Evolutionary conservation across 495 filamentous ascomycete genomes (phyloP), one percentile per base, ranked within the genome.

Genomic region (Aspergillus asperescens): DNA sequence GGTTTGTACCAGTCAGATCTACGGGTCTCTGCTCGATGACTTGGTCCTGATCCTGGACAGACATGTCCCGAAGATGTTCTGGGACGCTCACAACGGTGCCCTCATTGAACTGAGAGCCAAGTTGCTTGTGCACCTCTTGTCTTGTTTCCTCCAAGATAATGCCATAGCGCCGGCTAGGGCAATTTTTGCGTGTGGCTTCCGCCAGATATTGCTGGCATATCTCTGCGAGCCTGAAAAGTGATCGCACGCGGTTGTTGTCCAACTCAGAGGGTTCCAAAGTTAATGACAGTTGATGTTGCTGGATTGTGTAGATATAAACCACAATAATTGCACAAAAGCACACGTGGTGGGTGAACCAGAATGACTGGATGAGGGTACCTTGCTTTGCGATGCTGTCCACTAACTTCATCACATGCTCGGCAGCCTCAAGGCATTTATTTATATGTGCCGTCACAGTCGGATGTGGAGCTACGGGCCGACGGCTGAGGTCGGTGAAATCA

Each of bases 301-400:
- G 77, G 43, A 81, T 81, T 0, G 74, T 72, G 50, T 77, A 74
- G 19, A 81, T 78, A 34, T 80, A 79, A 7, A 77, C 67, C 24
- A 79, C 74, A 7, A 78, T 64, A 20, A 78, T 73, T n/a, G 77
- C 78, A 31, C 74, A 79, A 48, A 79, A 81, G 37, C 73, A 75
- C 15, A 77, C 72, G 48, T 78, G 79, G 49, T 79, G 75, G 0
- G 75, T 79, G 46, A 81, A 80, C 78, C 76, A 73, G 38, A 72
- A 74, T 4, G 70, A 73, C 41, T 70, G 66, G 9, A 70, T 65
- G 40, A 75, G 57, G 19, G 67, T 50, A 3, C 62, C 65, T 53
- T 71, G 70, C 28, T 69, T 67, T 24, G 65, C 72, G 10, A 75
- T 60, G 16, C 57, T 60, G 34, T 72, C 68, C 41, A 70, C 61